Conservation (phyloP, 202 grass and related monocot species). For the Dendrocalamus latiflorus region DNA sequence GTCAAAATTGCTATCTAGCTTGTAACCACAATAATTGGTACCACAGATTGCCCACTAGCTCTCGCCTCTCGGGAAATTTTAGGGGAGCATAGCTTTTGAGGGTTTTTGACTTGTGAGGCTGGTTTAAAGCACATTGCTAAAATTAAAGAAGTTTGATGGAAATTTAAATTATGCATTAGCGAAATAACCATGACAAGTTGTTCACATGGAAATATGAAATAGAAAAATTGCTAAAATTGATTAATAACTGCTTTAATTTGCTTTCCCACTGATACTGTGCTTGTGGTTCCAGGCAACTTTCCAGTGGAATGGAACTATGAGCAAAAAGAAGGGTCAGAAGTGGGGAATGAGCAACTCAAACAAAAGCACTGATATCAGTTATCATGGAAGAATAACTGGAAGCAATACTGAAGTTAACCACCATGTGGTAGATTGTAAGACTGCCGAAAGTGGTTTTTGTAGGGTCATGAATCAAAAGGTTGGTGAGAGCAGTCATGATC, state of each 20-base stretch:
- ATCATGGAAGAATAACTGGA: slow-evolving; percentile 21
- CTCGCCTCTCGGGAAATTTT: not conserved
- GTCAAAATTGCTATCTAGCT: not conserved
- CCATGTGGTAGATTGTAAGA: slow-evolving; percentile 13
- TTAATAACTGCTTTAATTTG: not conserved
- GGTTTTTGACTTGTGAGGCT: not conserved
- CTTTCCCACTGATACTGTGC: not conserved
- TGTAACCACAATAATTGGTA: not conserved
- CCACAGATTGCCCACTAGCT: not conserved
- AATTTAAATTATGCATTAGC: not conserved
- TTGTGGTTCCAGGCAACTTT: slow-evolving; percentile 55
- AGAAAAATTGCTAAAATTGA: not conserved
- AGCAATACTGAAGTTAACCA: slow-evolving; percentile 19
- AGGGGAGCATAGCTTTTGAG: not conserved
- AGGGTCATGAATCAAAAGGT: slow-evolving; percentile 19
- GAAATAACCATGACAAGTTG: not conserved
- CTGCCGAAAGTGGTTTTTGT: slow-evolving; percentile 20
- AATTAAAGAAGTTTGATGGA: not conserved
- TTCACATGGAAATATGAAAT: not conserved
- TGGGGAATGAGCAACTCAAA: slow-evolving; percentile 58
- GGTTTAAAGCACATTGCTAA: not conserved
- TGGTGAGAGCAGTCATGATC: slow-evolving; percentile 28
- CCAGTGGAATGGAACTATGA: slow-evolving; percentile 73
- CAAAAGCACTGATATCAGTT: slow-evolving; percentile 19
- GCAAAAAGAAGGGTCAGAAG: slow-evolving; percentile 91